Evolutionary conservation across 2,329 filamentous ascomycete genomes (phyloP), one percentile per base, ranked within the genome.

Genomic region (Dactylellina parvicollis): DNA sequence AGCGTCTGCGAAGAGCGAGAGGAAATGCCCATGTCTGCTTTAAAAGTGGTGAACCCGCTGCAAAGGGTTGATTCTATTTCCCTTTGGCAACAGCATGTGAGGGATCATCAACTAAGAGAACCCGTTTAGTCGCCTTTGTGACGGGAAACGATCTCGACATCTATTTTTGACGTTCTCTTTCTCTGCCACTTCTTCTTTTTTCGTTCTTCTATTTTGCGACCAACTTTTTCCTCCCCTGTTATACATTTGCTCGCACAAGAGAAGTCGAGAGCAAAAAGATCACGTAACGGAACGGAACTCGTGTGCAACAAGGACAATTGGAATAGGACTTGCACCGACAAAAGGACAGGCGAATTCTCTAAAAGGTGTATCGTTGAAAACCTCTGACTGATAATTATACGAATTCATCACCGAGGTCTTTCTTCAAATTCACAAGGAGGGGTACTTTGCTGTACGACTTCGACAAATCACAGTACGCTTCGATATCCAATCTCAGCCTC

Each of bases 101-200:
- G 67, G 67, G 67, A 72, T 72, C 67, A 65, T 72, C 67, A 65
- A 65, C 52, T 32, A 72, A 57, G 59, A 38, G 59, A 65, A 55
- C 67, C 67, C 59, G 67, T 65, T 72, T 59, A 65, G 59, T 72
- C 67, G 67, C 59, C 52, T 65, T 59, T 65, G 56, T 59, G 18
- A 72, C 67, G 67, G 67, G 67, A 72, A 49, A 56, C 67, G 59
- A 72, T 65, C 67, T 72, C 67, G 52, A 72, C 59, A 40, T 72
- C 57, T 40, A n/a, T n/a, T n/a, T 52, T 61, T 50, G 49, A 32
- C 40, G 56, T 71, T 30, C 20, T 61, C 47, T 16, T 24, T 40
- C 26, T 57, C 34, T 50, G 12, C 26, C 47, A 46, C 36, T 52
- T 46, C 49, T 24, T 57, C 44, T 38, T 42, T 16, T 61, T 46